Evolutionary conservation across 2,329 filamentous ascomycete species (phyloP).

Genomic region (Mycosphaerella arachidis): DNA sequence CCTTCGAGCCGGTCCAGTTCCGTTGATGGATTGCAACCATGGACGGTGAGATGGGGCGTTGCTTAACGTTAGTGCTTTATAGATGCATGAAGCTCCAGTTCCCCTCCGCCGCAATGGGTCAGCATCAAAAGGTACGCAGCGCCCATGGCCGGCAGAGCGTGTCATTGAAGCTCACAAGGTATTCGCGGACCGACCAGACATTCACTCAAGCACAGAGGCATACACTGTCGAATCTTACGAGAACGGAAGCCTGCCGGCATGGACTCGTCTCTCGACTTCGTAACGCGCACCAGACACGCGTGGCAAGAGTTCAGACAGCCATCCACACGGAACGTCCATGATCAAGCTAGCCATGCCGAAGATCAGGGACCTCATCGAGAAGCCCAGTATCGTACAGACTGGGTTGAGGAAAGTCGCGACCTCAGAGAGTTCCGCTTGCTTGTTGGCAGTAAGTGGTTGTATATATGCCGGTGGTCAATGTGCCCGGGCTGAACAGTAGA

Average conservation of each 20-base stretch:
- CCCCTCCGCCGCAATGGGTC: background rate
- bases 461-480: background rate
- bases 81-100: background rate
- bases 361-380: background rate
- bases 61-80: background rate
- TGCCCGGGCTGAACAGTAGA: background rate
- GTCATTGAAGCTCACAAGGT: too few species aligned
- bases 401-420: background rate
- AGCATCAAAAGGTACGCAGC: background rate
- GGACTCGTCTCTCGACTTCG: slow-evolving; percentile 18
- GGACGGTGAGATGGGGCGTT: background rate
- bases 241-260: background rate
- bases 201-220: too few species aligned
- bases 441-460: slow-evolving; percentile 14
- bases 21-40: background rate
- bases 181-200: too few species aligned
- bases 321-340: background rate
- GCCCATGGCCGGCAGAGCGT: background rate
- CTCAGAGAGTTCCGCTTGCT: slow-evolving; percentile 17
- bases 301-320: slow-evolving; percentile 18
- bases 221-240: background rate
- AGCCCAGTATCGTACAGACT: background rate
- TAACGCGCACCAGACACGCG: slow-evolving; percentile 14
- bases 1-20: background rate
- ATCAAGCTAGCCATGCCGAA: background rate